A percentile compares a stretch with the other conserved stretches of the same genome.
phyloP scores from a whole-genome alignment of 2,329 filamentous ascomycete genomes.

The Niveomyces coronatus region DNA sequence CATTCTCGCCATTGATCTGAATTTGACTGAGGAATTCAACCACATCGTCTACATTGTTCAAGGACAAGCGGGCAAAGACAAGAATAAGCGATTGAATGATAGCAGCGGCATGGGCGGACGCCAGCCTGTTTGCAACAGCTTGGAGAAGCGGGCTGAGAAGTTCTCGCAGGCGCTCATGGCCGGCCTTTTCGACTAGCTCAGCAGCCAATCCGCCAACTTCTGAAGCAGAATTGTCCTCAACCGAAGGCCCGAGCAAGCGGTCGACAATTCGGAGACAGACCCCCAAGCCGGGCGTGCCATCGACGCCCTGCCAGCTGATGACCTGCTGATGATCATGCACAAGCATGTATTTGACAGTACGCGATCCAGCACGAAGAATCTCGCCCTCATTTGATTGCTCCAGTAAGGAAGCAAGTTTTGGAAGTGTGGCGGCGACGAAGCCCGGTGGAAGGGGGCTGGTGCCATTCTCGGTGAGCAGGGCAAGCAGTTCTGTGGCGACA shows the following conservation, averaged over 20 bases:
- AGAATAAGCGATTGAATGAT: conserved; percentile 95
- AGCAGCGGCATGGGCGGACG: conserved; percentile 69
- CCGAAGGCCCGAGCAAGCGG: conserved; percentile 67
- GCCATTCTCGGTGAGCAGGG: conserved; percentile 71
- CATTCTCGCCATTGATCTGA: conserved; percentile 67
- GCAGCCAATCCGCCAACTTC: conserved; percentile 92
- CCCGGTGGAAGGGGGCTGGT: conserved; percentile 76
- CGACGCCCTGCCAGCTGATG: conserved; percentile 73
- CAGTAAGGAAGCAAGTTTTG: conserved; percentile 74
- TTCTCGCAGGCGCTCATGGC: conserved; percentile 79
- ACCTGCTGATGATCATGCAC: conserved; percentile 84
- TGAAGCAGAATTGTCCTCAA: conserved; percentile 92
- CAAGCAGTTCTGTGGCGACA: conserved; percentile 75
- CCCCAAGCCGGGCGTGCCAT: conserved; percentile 74
- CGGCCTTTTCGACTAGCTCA: conserved; percentile 90
- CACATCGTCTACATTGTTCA: conserved; percentile 78
- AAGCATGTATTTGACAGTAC: conserved; percentile 81
- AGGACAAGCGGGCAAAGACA: conserved; percentile 83
- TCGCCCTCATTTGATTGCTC: conserved; percentile 81
- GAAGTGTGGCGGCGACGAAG: conserved; percentile 76
- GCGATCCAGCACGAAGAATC: conserved; percentile 74
- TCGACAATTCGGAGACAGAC: conserved; percentile 87
- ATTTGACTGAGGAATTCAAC: conserved; percentile 84
- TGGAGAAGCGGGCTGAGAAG: conserved; percentile 80
- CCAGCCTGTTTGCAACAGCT: conserved; percentile 77